Evolutionary conservation across 768 basidiomycete species (phyloP).

Genomic region (Boletus rubropictus): DNA sequence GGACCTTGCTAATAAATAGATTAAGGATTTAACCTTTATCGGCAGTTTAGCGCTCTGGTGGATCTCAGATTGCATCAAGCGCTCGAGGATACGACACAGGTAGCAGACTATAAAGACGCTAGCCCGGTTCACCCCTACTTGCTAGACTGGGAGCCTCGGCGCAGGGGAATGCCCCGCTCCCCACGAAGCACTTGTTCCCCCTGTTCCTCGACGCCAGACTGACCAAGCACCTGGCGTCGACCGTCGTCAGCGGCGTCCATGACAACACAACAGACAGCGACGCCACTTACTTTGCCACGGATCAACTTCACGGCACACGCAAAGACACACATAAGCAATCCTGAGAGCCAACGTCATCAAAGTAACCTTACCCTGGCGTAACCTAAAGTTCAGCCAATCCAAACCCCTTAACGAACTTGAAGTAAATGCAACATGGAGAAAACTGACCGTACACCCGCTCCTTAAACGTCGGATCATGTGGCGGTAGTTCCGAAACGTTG

Average conservation of each 20-base stretch:
- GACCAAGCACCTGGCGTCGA: slow-evolving; percentile 19
- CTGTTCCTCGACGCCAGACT: slow-evolving; percentile 45
- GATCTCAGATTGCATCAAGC: slow-evolving; percentile 10
- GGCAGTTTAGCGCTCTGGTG: slow-evolving; percentile 1
- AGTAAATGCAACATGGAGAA: not conserved
- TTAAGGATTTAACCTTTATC: slow-evolving; percentile 21
- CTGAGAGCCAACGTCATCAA: not conserved
- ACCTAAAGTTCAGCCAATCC: slow-evolving; percentile 13
- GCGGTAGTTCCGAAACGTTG: slow-evolving; percentile 23
- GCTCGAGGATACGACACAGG: not conserved
- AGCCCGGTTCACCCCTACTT: slow-evolving; percentile 8
- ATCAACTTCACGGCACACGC: slow-evolving; percentile 16
- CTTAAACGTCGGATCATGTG: slow-evolving; percentile 45
- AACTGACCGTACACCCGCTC: slow-evolving; percentile 51
- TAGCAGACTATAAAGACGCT: not conserved
- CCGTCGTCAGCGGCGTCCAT: not conserved
- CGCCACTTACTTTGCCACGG: slow-evolving; percentile 26
- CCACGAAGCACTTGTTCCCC: slow-evolving; percentile 52
- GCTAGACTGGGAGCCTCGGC: slow-evolving; percentile 20
- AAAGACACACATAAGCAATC: slow-evolving; percentile 2
- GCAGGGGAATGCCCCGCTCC: slow-evolving; percentile 32
- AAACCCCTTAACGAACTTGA: not conserved
- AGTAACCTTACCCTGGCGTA: slow-evolving; percentile 25
- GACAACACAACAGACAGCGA: slow-evolving; percentile 1
- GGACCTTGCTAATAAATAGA: too few relatives aligned